phyloP scores from a whole-genome alignment of 768 basidiomycete species.

The Candolleomyces efflorescens region DNA sequence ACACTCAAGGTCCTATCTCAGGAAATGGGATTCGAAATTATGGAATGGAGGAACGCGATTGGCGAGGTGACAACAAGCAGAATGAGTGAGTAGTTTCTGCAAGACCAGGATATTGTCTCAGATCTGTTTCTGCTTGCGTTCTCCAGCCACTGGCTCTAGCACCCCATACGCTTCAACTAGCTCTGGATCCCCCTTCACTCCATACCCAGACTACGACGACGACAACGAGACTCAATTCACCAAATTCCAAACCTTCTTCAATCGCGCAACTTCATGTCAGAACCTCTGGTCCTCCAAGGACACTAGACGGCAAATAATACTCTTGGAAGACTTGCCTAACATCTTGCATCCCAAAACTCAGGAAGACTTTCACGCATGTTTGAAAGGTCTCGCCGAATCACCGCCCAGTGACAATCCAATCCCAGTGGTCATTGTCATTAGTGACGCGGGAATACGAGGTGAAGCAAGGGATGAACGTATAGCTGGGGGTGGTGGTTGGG shows the following conservation, averaged over 20 bases:
- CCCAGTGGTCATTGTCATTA: slow-evolving; percentile 81
- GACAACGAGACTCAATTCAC: slow-evolving; percentile 49
- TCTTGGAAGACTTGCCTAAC: slow-evolving; percentile 91
- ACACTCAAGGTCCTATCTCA: slow-evolving; percentile 70
- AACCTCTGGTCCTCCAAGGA: slow-evolving; percentile 39
- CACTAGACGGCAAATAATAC: slow-evolving; percentile 53
- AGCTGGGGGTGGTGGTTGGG: slow-evolving; percentile 37
- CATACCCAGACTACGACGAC: slow-evolving; percentile 12
- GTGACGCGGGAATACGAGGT: slow-evolving; percentile 77
- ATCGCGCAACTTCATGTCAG: slow-evolving; percentile 58
- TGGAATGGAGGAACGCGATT: slow-evolving; percentile 80
- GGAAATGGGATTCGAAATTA: slow-evolving; percentile 73
- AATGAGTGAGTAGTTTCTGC: slow-evolving; percentile 11
- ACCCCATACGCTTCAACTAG: background rate
- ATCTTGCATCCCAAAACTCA: slow-evolving; percentile 71
- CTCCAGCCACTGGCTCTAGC: background rate
- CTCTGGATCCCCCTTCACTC: background rate
- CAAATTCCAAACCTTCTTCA: slow-evolving; percentile 75
- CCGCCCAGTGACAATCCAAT: slow-evolving; percentile 30
- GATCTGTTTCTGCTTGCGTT: too few relatives aligned
- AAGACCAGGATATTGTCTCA: background rate
- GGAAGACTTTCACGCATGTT: slow-evolving; percentile 64
- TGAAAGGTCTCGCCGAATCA: slow-evolving; percentile 51
- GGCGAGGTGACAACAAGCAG: slow-evolving; percentile 39
- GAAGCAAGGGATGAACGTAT: slow-evolving; percentile 52